phyloP scores from a whole-genome alignment of 805 yeast genomes.

The Cyberlindnera amylophila region DNA sequence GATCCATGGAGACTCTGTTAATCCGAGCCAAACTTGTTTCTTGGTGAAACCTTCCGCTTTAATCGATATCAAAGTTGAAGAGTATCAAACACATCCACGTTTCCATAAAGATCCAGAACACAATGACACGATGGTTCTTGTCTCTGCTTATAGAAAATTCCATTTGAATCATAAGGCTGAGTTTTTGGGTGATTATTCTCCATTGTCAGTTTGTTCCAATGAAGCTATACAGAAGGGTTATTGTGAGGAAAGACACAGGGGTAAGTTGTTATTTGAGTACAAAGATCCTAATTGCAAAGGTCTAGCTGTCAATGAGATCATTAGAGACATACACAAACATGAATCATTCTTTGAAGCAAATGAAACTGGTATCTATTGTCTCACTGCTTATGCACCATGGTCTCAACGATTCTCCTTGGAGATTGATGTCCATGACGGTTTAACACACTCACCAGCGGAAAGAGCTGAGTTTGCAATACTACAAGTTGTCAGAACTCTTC shows the following conservation, averaged over 20 bases:
- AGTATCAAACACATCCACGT: not conserved
- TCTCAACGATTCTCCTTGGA: not conserved
- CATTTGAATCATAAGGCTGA: not conserved
- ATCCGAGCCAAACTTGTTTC: too few relatives aligned
- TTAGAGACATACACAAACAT: not conserved
- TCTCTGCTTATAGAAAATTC: not conserved
- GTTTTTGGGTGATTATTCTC: not conserved
- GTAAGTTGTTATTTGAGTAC: not conserved
- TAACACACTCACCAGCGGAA: too few relatives aligned
- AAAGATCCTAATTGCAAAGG: not conserved
- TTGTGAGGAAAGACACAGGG: constrained; percentile 2
- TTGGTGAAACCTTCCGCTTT: too few relatives aligned
- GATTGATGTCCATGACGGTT: not conserved
- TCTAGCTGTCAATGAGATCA: constrained; percentile 1
- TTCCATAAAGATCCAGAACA: not conserved
- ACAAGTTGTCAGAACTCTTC: too few relatives aligned
- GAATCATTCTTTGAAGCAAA: not conserved
- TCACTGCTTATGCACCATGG: constrained; percentile 1
- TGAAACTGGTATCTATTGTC: constrained; percentile 1
- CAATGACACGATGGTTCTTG: not conserved
- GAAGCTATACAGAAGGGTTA: not conserved
- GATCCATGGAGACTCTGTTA: too few relatives aligned
- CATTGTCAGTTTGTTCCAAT: not conserved
- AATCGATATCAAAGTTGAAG: too few relatives aligned
- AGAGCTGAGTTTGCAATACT: too few relatives aligned